Evolutionary conservation across 2,329 filamentous ascomycete species (phyloP).

Genomic region (Leptographium wingfieldii): DNA sequence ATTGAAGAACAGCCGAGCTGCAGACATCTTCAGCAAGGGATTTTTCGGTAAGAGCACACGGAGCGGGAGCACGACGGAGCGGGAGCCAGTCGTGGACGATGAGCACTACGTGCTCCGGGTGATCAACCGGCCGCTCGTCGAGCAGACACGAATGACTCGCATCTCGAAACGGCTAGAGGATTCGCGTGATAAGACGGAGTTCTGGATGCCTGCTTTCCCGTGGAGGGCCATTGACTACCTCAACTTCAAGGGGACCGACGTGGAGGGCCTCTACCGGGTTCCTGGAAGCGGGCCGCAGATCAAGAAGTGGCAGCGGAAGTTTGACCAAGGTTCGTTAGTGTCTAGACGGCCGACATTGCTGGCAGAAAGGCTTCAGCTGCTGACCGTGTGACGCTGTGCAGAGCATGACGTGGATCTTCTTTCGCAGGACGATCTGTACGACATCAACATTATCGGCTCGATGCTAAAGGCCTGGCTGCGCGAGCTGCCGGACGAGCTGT

Average conservation of each 20-base stretch:
- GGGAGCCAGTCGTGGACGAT: slow-evolving; percentile 54
- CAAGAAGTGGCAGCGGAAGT: slow-evolving; percentile 84
- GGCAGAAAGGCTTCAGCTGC: neutral
- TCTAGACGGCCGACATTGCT: neutral
- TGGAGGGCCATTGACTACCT: slow-evolving; percentile 95
- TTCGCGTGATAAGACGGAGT: slow-evolving; percentile 90
- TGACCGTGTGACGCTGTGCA: slow-evolving; percentile 18
- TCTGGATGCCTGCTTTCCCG: slow-evolving; percentile 95
- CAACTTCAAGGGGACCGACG: slow-evolving; percentile 87
- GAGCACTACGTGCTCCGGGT: slow-evolving; percentile 77
- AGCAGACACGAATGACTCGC: slow-evolving; percentile 80
- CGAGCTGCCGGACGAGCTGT: slow-evolving; percentile 85
- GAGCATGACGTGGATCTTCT: slow-evolving; percentile 87
- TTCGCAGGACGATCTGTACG: slow-evolving; percentile 74
- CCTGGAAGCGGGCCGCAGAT: slow-evolving; percentile 84
- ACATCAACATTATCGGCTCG: slow-evolving; percentile 92
- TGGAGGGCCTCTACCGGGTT: slow-evolving; percentile 85
- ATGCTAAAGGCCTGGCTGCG: slow-evolving; percentile 95
- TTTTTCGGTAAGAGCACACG: slow-evolving; percentile 68
- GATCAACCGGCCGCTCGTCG: slow-evolving; percentile 73
- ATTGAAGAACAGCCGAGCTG: slow-evolving; percentile 60
- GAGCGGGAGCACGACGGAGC: slow-evolving; percentile 58
- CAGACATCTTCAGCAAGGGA: slow-evolving; percentile 70
- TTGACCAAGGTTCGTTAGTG: slow-evolving; percentile 58
- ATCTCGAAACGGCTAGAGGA: slow-evolving; percentile 83